phyloP scores from a whole-genome alignment of 2,329 filamentous ascomycete genomes.

The Ilyonectria mors-panacis region DNA sequence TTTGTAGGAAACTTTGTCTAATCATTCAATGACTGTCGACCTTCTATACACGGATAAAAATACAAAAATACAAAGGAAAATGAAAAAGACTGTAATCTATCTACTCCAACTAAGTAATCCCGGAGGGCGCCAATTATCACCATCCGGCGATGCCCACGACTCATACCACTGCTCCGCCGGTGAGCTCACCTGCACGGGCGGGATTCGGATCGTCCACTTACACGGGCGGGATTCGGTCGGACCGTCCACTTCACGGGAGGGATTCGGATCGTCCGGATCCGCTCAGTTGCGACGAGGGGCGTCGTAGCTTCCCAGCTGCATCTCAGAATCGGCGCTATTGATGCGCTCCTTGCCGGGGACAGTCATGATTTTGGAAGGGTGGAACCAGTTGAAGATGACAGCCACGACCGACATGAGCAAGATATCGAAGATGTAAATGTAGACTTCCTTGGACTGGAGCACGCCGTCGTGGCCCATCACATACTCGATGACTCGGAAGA shows the following conservation, averaged over 20 bases:
- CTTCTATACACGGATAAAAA: not conserved
- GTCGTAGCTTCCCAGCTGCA: slow-evolving; percentile 5
- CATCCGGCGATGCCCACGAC: not conserved
- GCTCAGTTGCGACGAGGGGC: not conserved
- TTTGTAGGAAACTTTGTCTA: not conserved
- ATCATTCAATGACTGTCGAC: not conserved
- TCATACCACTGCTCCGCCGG: not conserved
- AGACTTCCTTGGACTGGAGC: slow-evolving; percentile 49
- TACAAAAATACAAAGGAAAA: not conserved
- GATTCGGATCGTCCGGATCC: too few species aligned
- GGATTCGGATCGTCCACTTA: not conserved
- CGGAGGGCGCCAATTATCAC: not conserved
- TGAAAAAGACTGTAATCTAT: not conserved
- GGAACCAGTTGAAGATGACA: slow-evolving; percentile 28
- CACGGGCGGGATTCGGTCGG: too few species aligned
- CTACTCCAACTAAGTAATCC: not conserved
- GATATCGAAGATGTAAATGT: slow-evolving; percentile 53
- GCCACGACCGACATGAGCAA: slow-evolving; percentile 48
- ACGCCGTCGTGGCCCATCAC: slow-evolving; percentile 49
- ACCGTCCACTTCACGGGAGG: too few species aligned
- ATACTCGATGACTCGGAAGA: slow-evolving; percentile 59
- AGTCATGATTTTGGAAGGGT: slow-evolving; percentile 12
- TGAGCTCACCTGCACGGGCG: not conserved
- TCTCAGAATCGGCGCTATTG: slow-evolving; percentile 5
- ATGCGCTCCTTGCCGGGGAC: not conserved